Percentiles rank a stretch among this genome's conserved stretches.
Evolutionary conservation across 2,329 filamentous ascomycete species (phyloP).

Genomic region (Ilyonectria destructans): DNA sequence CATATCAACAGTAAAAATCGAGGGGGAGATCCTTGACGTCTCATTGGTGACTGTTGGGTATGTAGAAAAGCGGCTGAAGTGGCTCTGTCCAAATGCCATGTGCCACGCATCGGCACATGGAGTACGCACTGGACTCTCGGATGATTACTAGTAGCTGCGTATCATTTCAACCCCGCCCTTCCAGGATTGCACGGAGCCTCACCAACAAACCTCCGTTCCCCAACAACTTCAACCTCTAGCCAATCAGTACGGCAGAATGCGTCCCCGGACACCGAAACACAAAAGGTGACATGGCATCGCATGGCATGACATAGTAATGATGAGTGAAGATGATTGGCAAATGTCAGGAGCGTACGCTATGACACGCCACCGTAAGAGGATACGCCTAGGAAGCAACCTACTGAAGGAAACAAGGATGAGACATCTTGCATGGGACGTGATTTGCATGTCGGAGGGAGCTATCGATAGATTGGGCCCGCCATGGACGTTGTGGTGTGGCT

Average conservation of each 20-base stretch:
- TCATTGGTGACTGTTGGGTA: slow-evolving; percentile 12
- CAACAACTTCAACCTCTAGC: slow-evolving; percentile 29
- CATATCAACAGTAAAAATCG: slow-evolving; percentile 1
- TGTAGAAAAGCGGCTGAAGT: slow-evolving; percentile 14
- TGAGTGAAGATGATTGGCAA: slow-evolving; percentile 7
- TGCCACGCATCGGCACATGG: slow-evolving; percentile 27
- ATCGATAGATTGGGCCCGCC: background rate
- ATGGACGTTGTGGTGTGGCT: slow-evolving; percentile 16
- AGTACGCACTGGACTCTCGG: slow-evolving; percentile 9
- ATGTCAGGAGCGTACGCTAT: slow-evolving; percentile 27
- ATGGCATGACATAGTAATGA: slow-evolving; percentile 21
- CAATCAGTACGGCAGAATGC: slow-evolving; percentile 17
- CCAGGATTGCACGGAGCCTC: slow-evolving; percentile 30
- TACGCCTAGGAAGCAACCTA: slow-evolving; percentile 13
- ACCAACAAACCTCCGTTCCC: slow-evolving; percentile 29
- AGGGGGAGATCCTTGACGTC: background rate
- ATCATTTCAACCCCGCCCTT: slow-evolving; percentile 23
- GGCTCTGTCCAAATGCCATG: slow-evolving; percentile 18
- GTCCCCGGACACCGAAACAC: slow-evolving; percentile 17
- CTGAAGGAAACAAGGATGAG: slow-evolving; percentile 44
- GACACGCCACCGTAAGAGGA: slow-evolving; percentile 38
- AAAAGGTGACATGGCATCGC: slow-evolving; percentile 18
- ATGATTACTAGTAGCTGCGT: slow-evolving; percentile 14
- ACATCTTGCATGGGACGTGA: slow-evolving; percentile 18
- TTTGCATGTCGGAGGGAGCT: background rate